These are phyloP conservation scores for Purpureocillium lavendulum DNA, from an alignment of 2,329 filamentous ascomycete genomes.

Conservation along the genomic window DNA sequence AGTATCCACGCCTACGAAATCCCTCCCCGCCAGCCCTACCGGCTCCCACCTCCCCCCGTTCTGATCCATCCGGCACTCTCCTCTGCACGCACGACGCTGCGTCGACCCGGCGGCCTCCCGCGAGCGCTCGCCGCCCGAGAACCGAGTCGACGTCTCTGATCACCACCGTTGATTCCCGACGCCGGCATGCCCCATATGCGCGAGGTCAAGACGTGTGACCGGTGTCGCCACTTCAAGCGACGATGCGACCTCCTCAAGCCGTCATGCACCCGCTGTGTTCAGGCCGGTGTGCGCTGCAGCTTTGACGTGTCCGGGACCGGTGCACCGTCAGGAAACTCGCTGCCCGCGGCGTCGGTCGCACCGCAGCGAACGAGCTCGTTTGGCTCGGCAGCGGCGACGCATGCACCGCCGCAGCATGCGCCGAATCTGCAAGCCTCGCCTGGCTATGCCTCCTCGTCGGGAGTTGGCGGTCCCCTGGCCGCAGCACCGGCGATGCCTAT, in stretches of 20 bases:
- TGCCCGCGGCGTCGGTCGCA: background rate
- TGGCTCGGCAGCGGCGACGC: too few relatives aligned
- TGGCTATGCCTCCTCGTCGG: constrained; percentile 2
- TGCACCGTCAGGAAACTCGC: background rate
- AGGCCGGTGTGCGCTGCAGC: constrained; percentile 23
- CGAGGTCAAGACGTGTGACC: constrained; percentile 26
- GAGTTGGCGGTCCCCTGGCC: background rate
- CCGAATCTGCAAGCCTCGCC: constrained; percentile 4
- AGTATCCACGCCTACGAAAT: too few relatives aligned
- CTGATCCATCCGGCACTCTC: background rate
- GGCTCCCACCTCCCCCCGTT: background rate
- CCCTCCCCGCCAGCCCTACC: too few relatives aligned
- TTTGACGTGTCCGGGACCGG: constrained; percentile 12
- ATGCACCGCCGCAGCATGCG: too few relatives aligned
- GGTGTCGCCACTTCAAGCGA: constrained; percentile 26
- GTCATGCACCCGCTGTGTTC: constrained; percentile 23
- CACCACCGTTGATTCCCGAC: background rate
- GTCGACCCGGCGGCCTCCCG: too few relatives aligned
- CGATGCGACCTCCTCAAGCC: constrained; percentile 26
- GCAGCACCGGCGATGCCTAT: background rate
- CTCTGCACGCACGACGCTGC: too few relatives aligned
- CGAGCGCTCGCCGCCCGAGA: background rate
- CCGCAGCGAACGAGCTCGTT: too few relatives aligned
- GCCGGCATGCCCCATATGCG: constrained; percentile 20
- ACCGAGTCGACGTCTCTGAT: background rate